These are phyloP conservation scores for Rubia peregrina DNA, from an alignment of 305 asterid genomes.

Conservation along the genomic window DNA sequence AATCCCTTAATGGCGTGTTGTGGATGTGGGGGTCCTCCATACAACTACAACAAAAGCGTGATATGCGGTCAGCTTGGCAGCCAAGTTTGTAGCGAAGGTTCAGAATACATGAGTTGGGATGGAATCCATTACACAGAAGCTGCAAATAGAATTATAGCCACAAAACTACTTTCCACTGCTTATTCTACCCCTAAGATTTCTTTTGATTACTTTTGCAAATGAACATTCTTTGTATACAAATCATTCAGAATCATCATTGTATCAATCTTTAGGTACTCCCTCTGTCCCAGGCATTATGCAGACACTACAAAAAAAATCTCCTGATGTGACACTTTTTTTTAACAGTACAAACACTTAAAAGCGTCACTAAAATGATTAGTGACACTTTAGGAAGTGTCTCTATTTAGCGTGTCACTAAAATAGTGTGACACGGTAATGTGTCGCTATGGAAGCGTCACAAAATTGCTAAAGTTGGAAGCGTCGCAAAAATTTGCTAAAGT, in stretches of 20 bases:
- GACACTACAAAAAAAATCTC: no score
- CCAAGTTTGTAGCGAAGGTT: constrained; percentile 51
- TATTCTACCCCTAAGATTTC: constrained; percentile 51
- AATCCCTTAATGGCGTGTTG: constrained; percentile 77
- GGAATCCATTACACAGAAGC: constrained; percentile 81
- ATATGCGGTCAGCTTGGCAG: constrained; percentile 52
- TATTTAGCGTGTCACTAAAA: no score
- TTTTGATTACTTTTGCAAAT: constrained; percentile 61
- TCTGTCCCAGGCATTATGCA: no score
- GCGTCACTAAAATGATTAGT: no score
- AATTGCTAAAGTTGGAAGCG: no score
- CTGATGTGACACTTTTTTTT: no score
- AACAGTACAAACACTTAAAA: no score
- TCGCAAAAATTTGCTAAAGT: no score
- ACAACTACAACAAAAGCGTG: constrained; percentile 45
- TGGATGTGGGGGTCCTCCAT: constrained; percentile 86
- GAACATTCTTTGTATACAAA: constrained; percentile 12
- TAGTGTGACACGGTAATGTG: no score
- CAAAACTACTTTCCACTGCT: constrained; percentile 49
- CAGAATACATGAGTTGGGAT: constrained; percentile 60
- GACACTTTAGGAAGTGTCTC: no score
- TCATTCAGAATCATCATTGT: background rate
- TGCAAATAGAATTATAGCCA: constrained; percentile 55
- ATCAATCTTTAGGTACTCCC: background rate
- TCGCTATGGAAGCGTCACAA: no score